Conservation (phyloP, 495 filamentous ascomycete genomes). For the Clohesyomyces aquaticus region DNA sequence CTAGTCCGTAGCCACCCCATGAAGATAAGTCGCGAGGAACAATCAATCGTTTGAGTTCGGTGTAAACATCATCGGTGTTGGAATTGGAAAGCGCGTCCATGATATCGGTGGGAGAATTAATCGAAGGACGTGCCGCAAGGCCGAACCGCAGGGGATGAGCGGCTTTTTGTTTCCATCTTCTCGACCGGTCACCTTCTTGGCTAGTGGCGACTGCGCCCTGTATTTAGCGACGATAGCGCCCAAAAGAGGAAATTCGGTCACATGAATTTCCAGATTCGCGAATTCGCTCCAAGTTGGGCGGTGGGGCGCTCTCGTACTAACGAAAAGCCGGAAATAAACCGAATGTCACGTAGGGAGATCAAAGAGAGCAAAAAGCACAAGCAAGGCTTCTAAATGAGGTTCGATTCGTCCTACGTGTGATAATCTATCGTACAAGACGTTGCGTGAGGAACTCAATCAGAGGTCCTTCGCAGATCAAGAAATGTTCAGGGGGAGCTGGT, state of each 20-base stretch:
- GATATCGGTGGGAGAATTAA: constrained; percentile 1
- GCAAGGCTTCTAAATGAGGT: no score
- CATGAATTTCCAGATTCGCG: constrained; percentile 12
- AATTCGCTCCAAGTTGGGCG: constrained; percentile 5
- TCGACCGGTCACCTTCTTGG: not conserved
- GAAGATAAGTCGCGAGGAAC: constrained; percentile 12
- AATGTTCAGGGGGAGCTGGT: no score
- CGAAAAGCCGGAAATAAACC: no score
- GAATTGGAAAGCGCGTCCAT: constrained; percentile 7
- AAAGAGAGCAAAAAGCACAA: no score
- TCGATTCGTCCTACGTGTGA: no score
- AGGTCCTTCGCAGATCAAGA: no score
- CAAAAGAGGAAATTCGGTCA: constrained; percentile 11
- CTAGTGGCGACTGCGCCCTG: constrained; percentile 7
- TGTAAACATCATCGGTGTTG: constrained; percentile 8
- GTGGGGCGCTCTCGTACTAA: no score
- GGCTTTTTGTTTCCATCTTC: constrained; percentile 8
- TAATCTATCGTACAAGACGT: no score
- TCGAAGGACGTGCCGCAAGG: constrained; percentile 5
- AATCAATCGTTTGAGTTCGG: constrained; percentile 9
- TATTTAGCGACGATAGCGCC: constrained; percentile 8
- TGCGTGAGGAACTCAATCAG: no score
- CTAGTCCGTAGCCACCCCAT: constrained; percentile 6
- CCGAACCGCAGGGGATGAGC: constrained; percentile 2
- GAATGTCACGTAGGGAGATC: no score